A percentile compares a stretch with the other conserved stretches of the same genome.
phyloP scores from a whole-genome alignment of 208 protist genomes.

The Leishmania turanica region DNA sequence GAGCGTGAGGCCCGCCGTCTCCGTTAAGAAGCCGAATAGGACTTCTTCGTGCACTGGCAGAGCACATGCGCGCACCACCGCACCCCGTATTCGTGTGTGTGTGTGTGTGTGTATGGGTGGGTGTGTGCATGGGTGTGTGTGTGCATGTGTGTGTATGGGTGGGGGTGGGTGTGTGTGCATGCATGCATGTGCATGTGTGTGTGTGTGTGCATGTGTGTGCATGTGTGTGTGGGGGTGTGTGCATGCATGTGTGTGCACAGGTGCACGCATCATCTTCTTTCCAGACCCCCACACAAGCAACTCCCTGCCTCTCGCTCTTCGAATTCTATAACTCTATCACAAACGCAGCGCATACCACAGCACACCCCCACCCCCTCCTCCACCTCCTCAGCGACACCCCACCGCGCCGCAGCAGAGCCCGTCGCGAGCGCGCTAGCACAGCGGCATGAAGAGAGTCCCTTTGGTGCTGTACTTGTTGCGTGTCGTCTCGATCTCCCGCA shows the following conservation, averaged over 20 bases:
- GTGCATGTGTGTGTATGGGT: no score
- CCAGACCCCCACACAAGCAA: background rate
- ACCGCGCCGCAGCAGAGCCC: background rate
- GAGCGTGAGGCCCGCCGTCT: constrained; percentile 99
- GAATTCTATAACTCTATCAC: background rate
- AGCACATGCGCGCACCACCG: background rate
- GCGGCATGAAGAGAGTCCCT: constrained; percentile 70
- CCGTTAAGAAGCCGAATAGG: background rate
- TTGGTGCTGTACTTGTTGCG: constrained; percentile 71
- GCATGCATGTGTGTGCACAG: no score
- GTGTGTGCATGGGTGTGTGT: background rate
- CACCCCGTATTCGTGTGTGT: background rate
- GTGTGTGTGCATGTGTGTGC: background rate
- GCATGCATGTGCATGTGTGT: background rate
- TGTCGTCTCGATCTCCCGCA: constrained; percentile 68
- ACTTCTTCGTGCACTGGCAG: background rate
- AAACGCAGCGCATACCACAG: background rate
- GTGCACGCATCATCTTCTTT: background rate
- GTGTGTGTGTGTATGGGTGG: background rate
- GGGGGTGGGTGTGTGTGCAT: no score
- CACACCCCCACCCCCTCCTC: background rate
- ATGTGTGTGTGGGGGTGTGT: background rate
- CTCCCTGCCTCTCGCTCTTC: background rate
- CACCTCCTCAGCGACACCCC: background rate
- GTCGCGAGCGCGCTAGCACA: constrained; percentile 25